Conservation (phyloP, 495 filamentous ascomycete genomes). For the Hyaloscypha finlandica region DNA sequence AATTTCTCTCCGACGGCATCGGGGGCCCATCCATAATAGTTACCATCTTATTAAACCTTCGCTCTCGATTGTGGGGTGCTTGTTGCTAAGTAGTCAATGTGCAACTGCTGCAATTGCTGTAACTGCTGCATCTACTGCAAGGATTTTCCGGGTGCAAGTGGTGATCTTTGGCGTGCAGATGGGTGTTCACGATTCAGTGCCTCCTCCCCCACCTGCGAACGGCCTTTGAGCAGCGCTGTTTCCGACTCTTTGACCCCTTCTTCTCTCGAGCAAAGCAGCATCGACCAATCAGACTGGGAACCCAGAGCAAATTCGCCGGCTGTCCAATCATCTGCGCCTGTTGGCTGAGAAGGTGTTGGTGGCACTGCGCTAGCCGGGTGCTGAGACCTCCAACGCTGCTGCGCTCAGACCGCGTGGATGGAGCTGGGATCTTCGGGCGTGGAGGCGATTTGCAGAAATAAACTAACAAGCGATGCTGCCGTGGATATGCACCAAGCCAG, state of each 20-base stretch:
- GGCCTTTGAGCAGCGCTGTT: not conserved
- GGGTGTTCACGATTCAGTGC: not conserved
- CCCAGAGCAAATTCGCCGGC: not conserved
- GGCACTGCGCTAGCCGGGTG: not conserved
- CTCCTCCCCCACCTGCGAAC: not conserved
- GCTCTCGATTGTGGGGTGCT: not conserved
- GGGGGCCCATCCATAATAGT: not conserved
- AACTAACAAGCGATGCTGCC: not conserved
- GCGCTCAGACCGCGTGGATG: not conserved
- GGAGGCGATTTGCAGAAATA: not conserved
- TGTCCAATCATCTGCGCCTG: not conserved
- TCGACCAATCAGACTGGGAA: not conserved
- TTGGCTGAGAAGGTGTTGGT: not conserved
- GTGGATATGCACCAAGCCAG: not conserved
- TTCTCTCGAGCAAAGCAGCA: not conserved
- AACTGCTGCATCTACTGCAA: not conserved
- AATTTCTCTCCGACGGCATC: slow-evolving; percentile 1
- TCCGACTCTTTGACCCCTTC: not conserved
- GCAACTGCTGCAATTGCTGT: not conserved
- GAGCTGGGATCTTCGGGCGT: not conserved
- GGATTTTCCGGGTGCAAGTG: not conserved
- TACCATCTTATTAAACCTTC: not conserved
- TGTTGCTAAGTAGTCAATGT: not conserved
- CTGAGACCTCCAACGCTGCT: not conserved
- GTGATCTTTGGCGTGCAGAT: not conserved